Base-by-base conservation (phyloP, 2,329 filamentous ascomycete species). In the Fusarium sp. region DNA sequence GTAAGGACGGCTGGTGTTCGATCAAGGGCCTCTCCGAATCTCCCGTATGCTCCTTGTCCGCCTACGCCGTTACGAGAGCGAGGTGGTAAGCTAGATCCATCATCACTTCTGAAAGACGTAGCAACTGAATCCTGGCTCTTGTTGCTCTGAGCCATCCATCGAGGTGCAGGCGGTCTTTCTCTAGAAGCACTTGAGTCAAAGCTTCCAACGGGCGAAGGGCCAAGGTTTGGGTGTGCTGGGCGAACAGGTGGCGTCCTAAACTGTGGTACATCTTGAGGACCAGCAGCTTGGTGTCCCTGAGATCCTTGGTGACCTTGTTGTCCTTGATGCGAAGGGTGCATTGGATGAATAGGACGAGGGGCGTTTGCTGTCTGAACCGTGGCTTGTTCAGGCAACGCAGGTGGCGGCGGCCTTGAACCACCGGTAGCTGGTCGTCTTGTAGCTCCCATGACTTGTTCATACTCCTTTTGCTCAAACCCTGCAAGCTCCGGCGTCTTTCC, bases 401-500 rank as follows among this genome's bases (percentile, higher is more conserved):
- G 68, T 65, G 76, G 64, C 19, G 75, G 67, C 57, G 73, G 63
- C 49, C 71, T 59, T 26, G 71, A 40, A 43, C 56, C 37, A 56
- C 58, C 58, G 57, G 63, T 67, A 19, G 73, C 79, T 13, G 79
- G 77, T 41, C 80, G 78, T 70, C 82, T 81, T 47, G 83, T 83
- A 48, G 84, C 82, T 43, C 91, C 92, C 33, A 91, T 82, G 45
- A 98, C 87, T 71, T 90, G 86, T 51, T 95, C 92, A 62, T 91
- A 83, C 80, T 97, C 94, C 62, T 86, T 87, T 51, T 88, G 85
- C 71, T 95, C 92, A 76, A 99, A 98, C 9, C 95, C 95, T 56
- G 87, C 83, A 51, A 99, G 84, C 60, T 92, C 87, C 3, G 96
- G 96, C 32, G 89, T 80, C 74, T 90, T 91, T 14, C 95, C 95